Conservation (phyloP, 176 grass and related monocot species). For the Chrysopogon serrulatus region DNA sequence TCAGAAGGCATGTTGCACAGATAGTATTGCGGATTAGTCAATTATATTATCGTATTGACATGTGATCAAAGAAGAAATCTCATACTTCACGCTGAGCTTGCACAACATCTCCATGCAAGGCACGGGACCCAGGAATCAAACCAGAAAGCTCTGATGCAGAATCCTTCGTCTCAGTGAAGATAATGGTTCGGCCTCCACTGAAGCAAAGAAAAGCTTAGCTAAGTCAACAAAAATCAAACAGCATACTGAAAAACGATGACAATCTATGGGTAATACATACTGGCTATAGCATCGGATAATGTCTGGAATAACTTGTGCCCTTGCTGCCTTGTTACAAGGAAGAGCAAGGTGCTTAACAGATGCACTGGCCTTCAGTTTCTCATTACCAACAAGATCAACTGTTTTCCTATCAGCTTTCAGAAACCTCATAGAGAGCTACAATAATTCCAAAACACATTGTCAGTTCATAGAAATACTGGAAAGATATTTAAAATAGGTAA, state of each 20-base stretch:
- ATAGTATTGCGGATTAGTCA: background rate
- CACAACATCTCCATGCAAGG: constrained; percentile 88
- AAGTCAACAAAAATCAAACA: constrained; percentile 10
- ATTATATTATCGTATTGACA: background rate
- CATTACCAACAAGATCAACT: constrained; percentile 94
- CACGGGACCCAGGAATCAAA: constrained; percentile 73
- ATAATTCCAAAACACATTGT: constrained; percentile 6
- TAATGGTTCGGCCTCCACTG: constrained; percentile 89
- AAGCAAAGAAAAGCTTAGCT: background rate
- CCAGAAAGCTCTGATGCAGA: constrained; percentile 67
- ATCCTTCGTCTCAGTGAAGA: constrained; percentile 95
- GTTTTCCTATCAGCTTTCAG: constrained; percentile 77
- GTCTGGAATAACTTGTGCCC: constrained; percentile 85
- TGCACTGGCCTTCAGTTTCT: constrained; percentile 91
- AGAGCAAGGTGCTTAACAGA: constrained; percentile 92
- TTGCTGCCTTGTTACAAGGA: constrained; percentile 80
- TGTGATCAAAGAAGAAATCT: background rate
- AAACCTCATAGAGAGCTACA: constrained; percentile 81
- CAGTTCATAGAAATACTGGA: background rate
- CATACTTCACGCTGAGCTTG: constrained; percentile 97
- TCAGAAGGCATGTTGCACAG: background rate
- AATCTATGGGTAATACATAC: constrained; percentile 36
- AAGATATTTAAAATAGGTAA: background rate
- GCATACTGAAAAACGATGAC: background rate
- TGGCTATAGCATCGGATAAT: constrained; percentile 88